phyloP scores from a whole-genome alignment of 2,329 filamentous ascomycete species.

The Trichoderma pleuroti region DNA sequence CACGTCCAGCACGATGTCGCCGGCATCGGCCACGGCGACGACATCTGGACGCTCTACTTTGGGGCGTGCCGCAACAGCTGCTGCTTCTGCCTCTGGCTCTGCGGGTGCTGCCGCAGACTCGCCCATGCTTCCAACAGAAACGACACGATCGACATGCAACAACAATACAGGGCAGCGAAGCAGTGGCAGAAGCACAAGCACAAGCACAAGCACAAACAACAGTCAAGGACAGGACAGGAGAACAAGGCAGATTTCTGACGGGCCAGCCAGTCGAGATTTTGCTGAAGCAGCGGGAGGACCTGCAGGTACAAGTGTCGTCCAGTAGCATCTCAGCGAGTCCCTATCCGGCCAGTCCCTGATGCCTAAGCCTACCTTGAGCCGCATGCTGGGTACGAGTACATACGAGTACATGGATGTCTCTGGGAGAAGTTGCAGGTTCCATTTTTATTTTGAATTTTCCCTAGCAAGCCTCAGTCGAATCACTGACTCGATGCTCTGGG shows the following conservation, averaged over 20 bases:
- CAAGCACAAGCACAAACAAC: not conserved
- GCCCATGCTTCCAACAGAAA: conserved; percentile 15
- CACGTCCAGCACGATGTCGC: conserved; percentile 65
- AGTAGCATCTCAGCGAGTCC: not conserved
- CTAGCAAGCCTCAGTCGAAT: not conserved
- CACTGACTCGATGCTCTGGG: not conserved
- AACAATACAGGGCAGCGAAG: not conserved
- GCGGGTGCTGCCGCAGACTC: conserved; percentile 21
- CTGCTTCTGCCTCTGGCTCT: conserved; percentile 14
- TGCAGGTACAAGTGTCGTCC: not conserved
- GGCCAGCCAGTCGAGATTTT: conserved; percentile 7
- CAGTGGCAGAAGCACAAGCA: not conserved
- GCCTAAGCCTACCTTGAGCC: too few species aligned
- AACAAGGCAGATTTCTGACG: not conserved
- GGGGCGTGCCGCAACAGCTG: conserved; percentile 24
- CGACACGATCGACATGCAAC: conserved; percentile 16
- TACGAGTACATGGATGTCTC: not conserved
- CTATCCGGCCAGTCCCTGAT: conserved; percentile 4
- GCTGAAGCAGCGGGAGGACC: not conserved
- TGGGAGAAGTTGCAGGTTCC: not conserved
- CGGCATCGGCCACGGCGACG: conserved; percentile 51
- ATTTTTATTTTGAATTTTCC: not conserved
- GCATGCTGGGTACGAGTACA: not conserved
- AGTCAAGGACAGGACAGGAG: not conserved
- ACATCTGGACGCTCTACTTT: conserved; percentile 34